Evolutionary conservation across 2,329 filamentous ascomycete species (phyloP), one percentile per base, ranked within the genome.

Genomic region (Fusarium heterosporum): DNA sequence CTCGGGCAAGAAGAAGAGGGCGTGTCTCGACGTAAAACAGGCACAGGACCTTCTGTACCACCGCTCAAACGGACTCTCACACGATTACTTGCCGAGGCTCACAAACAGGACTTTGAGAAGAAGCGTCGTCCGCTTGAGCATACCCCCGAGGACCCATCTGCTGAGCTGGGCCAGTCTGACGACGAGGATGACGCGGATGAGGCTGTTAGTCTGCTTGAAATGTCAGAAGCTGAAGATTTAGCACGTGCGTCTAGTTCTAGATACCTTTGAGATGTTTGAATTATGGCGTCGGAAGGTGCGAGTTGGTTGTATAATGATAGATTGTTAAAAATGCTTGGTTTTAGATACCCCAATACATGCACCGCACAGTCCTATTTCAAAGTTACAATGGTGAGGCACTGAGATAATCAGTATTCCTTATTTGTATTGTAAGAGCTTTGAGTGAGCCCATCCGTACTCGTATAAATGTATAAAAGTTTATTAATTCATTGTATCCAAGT

Each of bases 61-160:
- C 36, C 60, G 3, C 28, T 52, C 70, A 8, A 69, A 56, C 62
- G 69, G 48, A 55, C 78, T 1, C 83, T 88, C 55, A 81, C 83
- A 7, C 87, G 84, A 14, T 88, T 93, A n/a, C 84, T 97, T 69
- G 91, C 93, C 6, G 86, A 90, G 63, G 95, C 95, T 8, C 96
- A 98, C 76, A 90, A 87, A 62, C 91, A 97, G 76, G 95, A 98
- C 79, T 98, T 97, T 76, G 92, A 96, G 79, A 91, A 96, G 81
- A 91, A 88, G 76, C 85, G 87, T 64, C 79, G 76, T 70, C 78
- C 70, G 0, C 51, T 61, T n/a, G 74, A 73, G 22, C 68, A 74
- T 29, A 71, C 57, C 0, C 71, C 66, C 0, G 74, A 72, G 16
- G 69, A 68, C 2, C 72, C 65, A 1, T 63, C 71, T 12, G 64